Evolutionary conservation across 129 eudicot species (phyloP).

Genomic region (Oenanthe sinensis): DNA sequence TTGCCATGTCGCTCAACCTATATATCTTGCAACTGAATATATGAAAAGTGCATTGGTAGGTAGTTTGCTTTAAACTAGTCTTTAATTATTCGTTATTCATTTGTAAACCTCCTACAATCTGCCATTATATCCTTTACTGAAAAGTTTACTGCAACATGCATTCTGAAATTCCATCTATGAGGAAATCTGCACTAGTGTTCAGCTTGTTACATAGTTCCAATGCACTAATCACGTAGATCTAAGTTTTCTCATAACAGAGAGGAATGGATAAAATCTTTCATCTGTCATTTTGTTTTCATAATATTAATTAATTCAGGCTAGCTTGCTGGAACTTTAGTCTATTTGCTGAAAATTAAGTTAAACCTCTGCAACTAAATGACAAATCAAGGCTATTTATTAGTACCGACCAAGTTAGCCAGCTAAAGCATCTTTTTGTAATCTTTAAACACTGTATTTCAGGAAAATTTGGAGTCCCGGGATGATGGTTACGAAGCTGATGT

Average conservation of each 20-base stretch:
- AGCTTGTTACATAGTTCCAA: neutral
- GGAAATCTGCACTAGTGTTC: neutral
- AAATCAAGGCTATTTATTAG: neutral
- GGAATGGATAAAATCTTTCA: neutral
- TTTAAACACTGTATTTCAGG: slow-evolving; percentile 36
- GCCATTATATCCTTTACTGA: neutral
- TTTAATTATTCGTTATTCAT: slow-evolving; percentile 4
- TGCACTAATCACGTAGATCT: neutral
- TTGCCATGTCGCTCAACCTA: slow-evolving; percentile 97
- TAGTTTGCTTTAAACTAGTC: slow-evolving; percentile 4
- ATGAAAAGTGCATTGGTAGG: slow-evolving; percentile 43
- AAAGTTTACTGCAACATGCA: slow-evolving; percentile 4
- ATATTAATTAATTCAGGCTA: neutral
- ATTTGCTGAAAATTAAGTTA: neutral
- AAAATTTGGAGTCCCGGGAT: slow-evolving; percentile 49
- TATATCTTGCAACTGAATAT: slow-evolving; percentile 75
- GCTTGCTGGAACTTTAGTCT: neutral
- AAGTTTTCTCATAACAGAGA: neutral
- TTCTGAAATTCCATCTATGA: neutral
- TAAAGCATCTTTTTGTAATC: neutral
- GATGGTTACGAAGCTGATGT: slow-evolving; percentile 90
- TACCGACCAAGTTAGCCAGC: neutral
- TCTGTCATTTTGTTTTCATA: neutral
- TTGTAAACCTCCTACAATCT: slow-evolving; percentile 1
- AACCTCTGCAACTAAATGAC: slow-evolving; percentile 1